Base-by-base conservation (phyloP, 495 filamentous ascomycete genomes). In the Parathielavia hyrcaniae region DNA sequence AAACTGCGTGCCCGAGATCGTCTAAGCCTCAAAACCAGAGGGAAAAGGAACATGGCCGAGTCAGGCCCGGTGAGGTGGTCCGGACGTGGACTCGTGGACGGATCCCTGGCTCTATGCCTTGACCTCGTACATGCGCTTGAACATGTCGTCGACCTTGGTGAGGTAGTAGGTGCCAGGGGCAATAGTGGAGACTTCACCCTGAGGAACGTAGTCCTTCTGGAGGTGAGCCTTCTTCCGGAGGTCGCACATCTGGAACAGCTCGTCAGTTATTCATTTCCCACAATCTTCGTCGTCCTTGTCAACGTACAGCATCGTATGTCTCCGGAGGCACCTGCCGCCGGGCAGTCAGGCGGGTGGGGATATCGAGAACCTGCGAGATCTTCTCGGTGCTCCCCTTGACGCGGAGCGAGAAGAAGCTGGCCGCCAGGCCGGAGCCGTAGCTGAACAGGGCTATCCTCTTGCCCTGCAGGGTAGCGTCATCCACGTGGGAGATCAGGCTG, bases 151-250 rank as follows among this genome's bases (percentile, higher is more conserved):
- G 38, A 98, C 78, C 63, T 84, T 82, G 61, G 85, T 86, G 52
- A 97, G 81, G 77, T 96, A 98, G 79, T 97, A 98, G 14, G 87
- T 86, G 46, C 86, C 88, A 55, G 82, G 76, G 61, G 77, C 70
- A n/a, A 98, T 81, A 61, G 84, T 90, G 39, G 90, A 87, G n/a
- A 80, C 64, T 46, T 83, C 84, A 57, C 93, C 93, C 50, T 76
- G 61, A 39, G 93, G 93, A 63, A 77, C 84, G 76, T 87, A 98
- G 76, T 85, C 73, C 79, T 95, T 97, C 80, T 96, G 80, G 66
- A 97, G 77, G 75, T 98, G 93, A 60, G 92, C 95, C 72, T 90
- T 83, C 79, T 97, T 89, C 62, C 93, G 88, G 62, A 97, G 81
- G 59, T 87, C 81, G 77, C 93, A 98, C 86, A 96, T 95, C 86